Evolutionary conservation across 2,329 filamentous ascomycete genomes (phyloP).

Genomic region (Cladosporium sp.): DNA sequence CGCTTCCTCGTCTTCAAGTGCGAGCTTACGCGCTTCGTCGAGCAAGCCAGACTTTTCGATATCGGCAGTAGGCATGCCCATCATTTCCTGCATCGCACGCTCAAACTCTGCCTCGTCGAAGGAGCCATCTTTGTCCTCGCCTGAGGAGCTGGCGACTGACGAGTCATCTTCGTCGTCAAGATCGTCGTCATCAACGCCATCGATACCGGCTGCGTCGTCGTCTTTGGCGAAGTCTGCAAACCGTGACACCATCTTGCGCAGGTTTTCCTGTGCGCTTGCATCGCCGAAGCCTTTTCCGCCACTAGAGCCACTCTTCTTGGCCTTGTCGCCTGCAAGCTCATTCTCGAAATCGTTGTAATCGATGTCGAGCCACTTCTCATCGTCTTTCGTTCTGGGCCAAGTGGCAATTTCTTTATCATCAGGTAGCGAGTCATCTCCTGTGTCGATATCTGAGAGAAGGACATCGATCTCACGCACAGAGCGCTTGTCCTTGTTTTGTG

Average conservation of each 20-base stretch:
- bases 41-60: constrained; percentile 36
- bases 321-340: constrained; percentile 63
- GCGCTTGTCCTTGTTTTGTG: constrained; percentile 67
- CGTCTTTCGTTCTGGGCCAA: constrained; percentile 75
- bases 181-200: constrained; percentile 69
- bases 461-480: constrained; percentile 73
- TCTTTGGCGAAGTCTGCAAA: constrained; percentile 92
- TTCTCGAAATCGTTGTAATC: constrained; percentile 85
- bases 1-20: constrained; percentile 44
- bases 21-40: constrained; percentile 39
- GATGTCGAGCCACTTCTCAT: constrained; percentile 90
- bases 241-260: constrained; percentile 88
- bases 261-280: constrained; percentile 66
- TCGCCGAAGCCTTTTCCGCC: constrained; percentile 57
- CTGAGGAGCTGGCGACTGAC: constrained; percentile 54
- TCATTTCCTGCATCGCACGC: constrained; percentile 88
- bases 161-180: constrained; percentile 50
- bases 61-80: constrained; percentile 62
- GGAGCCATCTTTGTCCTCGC: constrained; percentile 72
- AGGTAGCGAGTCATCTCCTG: constrained; percentile 71
- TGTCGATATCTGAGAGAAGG: constrained; percentile 71
- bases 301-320: constrained; percentile 20
- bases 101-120: constrained; percentile 86
- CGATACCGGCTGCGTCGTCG: constrained; percentile 76
- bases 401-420: constrained; percentile 67